phyloP scores from a whole-genome alignment of 2,329 filamentous ascomycete species.

The Lanzia echinophila region DNA sequence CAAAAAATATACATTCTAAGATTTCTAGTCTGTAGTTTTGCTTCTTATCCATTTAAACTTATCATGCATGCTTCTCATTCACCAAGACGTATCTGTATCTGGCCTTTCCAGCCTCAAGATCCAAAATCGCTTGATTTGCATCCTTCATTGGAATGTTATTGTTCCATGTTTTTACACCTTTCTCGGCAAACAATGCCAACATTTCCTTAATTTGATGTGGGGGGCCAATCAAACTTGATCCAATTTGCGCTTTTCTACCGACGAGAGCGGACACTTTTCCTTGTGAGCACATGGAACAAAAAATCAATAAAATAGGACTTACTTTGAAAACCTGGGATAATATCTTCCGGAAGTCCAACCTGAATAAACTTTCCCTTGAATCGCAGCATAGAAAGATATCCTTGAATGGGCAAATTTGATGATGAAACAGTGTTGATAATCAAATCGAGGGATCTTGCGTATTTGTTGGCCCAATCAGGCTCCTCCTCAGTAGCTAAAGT shows the following conservation, averaged over 20 bases:
- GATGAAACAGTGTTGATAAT: conserved; percentile 53
- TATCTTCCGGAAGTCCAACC: conserved; percentile 58
- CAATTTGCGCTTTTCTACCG: conserved; percentile 44
- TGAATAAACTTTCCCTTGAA: conserved; percentile 57
- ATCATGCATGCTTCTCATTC: conserved; percentile 34
- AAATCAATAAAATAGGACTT: background rate
- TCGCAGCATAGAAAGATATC: conserved; percentile 55
- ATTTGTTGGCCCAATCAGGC: conserved; percentile 52
- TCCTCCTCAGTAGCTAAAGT: conserved; percentile 39
- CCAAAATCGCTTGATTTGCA: conserved; percentile 49
- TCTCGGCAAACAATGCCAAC: conserved; percentile 51
- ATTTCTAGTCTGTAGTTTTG: too few relatives aligned
- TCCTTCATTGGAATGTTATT: conserved; percentile 49
- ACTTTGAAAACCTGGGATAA: conserved; percentile 44
- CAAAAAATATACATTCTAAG: too few relatives aligned
- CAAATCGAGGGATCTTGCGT: conserved; percentile 47
- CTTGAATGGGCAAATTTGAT: conserved; percentile 52
- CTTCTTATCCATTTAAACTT: too few relatives aligned
- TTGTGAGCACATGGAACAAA: background rate
- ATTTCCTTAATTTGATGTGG: conserved; percentile 55
- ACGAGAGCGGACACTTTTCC: conserved; percentile 45
- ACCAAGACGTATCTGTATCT: conserved; percentile 44
- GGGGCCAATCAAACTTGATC: conserved; percentile 31
- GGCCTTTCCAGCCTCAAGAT: conserved; percentile 50
- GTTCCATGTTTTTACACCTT: conserved; percentile 52